These are phyloP conservation scores for Penicillium riverlandense DNA, from an alignment of 495 filamentous ascomycete genomes.

Conservation along the genomic window DNA sequence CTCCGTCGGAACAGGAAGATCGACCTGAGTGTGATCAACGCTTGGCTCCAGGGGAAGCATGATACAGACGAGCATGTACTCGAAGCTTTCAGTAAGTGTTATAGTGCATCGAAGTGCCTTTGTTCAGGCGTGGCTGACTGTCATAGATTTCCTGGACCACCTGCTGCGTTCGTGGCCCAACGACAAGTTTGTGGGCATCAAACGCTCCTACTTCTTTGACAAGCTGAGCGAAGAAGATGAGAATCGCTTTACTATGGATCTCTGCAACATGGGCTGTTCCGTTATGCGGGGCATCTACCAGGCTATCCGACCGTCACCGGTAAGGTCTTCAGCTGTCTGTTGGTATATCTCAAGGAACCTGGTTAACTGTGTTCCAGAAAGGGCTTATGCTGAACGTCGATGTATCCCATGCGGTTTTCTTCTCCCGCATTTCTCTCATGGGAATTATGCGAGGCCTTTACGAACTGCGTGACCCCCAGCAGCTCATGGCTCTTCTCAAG, in stretches of 20 bases:
- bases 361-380: slow-evolving; percentile 12
- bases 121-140: slow-evolving; percentile 9
- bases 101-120: not conserved
- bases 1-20: slow-evolving; percentile 55
- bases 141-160: slow-evolving; percentile 75
- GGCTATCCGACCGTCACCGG: slow-evolving; percentile 61
- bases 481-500: slow-evolving; percentile 11
- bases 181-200: slow-evolving; percentile 55
- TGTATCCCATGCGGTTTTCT: slow-evolving; percentile 35
- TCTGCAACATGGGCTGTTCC: slow-evolving; percentile 47
- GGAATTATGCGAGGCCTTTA: slow-evolving; percentile 21
- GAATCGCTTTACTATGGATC: slow-evolving; percentile 5
- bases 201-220: slow-evolving; percentile 66
- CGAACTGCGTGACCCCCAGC: slow-evolving; percentile 11
- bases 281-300: slow-evolving; percentile 82
- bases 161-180: slow-evolving; percentile 70
- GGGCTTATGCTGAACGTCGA: slow-evolving; percentile 76
- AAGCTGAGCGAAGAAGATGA: slow-evolving; percentile 25
- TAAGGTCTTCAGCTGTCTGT: slow-evolving; percentile 19
- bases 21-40: slow-evolving; percentile 52
- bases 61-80: slow-evolving; percentile 57
- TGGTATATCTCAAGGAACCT: no score
- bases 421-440: slow-evolving; percentile 25
- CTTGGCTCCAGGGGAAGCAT: slow-evolving; percentile 54
- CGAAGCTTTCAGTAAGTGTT: slow-evolving; percentile 64